A percentile compares a stretch with the other conserved stretches of the same genome.
These are phyloP conservation scores for Quercus phellos DNA, from an alignment of 331 rosid species.

Conservation along the genomic window DNA sequence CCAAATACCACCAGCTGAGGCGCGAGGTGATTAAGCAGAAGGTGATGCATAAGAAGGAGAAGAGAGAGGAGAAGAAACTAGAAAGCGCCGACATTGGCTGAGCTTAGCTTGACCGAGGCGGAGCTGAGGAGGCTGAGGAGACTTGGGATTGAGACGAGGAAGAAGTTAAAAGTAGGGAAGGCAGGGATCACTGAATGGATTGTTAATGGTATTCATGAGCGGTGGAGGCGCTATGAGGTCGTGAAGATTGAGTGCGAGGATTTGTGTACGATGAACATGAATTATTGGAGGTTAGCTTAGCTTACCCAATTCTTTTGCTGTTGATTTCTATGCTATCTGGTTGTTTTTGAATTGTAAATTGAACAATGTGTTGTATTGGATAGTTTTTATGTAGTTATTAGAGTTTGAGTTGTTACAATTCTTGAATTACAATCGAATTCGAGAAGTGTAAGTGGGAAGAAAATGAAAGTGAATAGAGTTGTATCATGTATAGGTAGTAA, in stretches of 20 bases:
- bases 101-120: slow-evolving; percentile 51
- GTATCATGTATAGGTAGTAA: no score
- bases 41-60: slow-evolving; percentile 20
- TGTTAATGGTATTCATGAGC: slow-evolving; percentile 81
- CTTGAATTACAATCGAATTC: no score
- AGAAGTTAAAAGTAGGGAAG: slow-evolving; percentile 75
- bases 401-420: no score
- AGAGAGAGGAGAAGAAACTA: slow-evolving; percentile 19
- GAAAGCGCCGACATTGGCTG: slow-evolving; percentile 77
- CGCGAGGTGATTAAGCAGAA: slow-evolving; percentile 32
- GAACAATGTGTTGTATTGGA: no score
- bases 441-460: no score
- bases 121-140: slow-evolving; percentile 60
- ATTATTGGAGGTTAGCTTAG: slow-evolving; percentile 64
- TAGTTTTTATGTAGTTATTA: no score
- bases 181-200: slow-evolving; percentile 90
- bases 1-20: slow-evolving; percentile 44
- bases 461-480: no score
- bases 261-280: slow-evolving; percentile 71
- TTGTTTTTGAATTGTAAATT: not conserved
- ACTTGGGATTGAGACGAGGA: slow-evolving; percentile 46
- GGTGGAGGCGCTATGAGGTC: slow-evolving; percentile 69
- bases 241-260: slow-evolving; percentile 76
- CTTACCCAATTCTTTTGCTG: not conserved
- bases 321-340: not conserved